phyloP scores from a whole-genome alignment of 2,329 filamentous ascomycete genomes.

The Aspergillus caelatus region DNA sequence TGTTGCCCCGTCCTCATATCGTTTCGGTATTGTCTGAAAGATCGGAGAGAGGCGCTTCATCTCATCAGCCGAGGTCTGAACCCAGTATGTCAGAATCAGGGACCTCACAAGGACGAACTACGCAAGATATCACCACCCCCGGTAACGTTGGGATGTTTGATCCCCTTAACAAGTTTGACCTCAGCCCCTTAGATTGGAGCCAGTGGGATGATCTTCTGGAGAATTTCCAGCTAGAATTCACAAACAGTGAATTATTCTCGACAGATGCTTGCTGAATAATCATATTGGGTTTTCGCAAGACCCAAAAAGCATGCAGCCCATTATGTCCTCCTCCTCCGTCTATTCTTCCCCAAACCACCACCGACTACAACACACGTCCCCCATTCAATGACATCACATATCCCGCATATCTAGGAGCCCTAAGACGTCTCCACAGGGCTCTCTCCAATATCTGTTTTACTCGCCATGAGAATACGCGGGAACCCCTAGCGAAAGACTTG shows the following conservation, averaged over 20 bases:
- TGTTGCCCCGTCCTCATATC: conserved; percentile 26
- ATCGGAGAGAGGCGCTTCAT: not conserved
- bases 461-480: not conserved
- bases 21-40: conserved; percentile 12
- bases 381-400: no score
- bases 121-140: not conserved
- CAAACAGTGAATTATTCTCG: conserved; percentile 1
- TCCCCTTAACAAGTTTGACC: conserved; percentile 9
- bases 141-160: not conserved
- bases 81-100: not conserved
- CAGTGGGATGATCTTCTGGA: conserved; percentile 34
- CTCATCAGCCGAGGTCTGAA: not conserved
- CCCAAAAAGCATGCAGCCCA: no score
- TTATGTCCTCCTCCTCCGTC: no score
- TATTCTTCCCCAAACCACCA: no score
- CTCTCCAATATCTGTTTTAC: no score
- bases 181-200: conserved; percentile 30
- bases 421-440: no score
- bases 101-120: not conserved
- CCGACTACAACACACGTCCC: no score
- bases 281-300: no score
- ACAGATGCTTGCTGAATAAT: not conserved
- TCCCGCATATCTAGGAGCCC: no score
- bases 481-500: not conserved
- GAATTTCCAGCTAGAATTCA: conserved; percentile 25